Percentiles rank a stretch among this genome's conserved stretches.
Conservation (phyloP, 805 yeast genomes). For the Limtongozyma cylindracea region DNA sequence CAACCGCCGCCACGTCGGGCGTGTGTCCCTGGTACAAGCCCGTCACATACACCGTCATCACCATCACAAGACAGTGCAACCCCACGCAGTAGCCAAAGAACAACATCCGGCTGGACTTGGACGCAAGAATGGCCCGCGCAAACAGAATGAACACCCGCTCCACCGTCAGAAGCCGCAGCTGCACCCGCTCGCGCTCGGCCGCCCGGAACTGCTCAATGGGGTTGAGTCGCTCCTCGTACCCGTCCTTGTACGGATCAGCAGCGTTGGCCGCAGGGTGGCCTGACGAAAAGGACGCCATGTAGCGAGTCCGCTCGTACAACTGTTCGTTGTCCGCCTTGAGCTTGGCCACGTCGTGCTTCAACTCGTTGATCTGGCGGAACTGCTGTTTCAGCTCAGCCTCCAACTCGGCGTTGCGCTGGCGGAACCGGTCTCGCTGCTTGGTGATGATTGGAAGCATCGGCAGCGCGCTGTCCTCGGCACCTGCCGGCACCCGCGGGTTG, state of each 20-base stretch:
- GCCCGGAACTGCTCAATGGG: slow-evolving; percentile 68
- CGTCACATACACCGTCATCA: slow-evolving; percentile 23
- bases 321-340: slow-evolving; percentile 55
- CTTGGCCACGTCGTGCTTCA: slow-evolving; percentile 34
- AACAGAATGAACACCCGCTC: slow-evolving; percentile 57
- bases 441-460: slow-evolving; percentile 68
- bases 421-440: slow-evolving; percentile 85
- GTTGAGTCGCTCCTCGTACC: slow-evolving; percentile 55
- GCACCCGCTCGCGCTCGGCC: slow-evolving; percentile 51
- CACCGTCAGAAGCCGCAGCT: slow-evolving; percentile 44
- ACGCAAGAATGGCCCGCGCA: slow-evolving; percentile 54
- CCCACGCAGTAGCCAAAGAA: slow-evolving; percentile 54
- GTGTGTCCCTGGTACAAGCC: too few species aligned
- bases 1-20: too few species aligned
- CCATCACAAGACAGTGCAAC: slow-evolving; percentile 49
- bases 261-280: slow-evolving; percentile 5
- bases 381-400: slow-evolving; percentile 58
- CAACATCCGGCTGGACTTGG: slow-evolving; percentile 42
- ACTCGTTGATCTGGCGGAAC: slow-evolving; percentile 22
- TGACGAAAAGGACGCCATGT: slow-evolving; percentile 24
- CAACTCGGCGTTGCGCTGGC: slow-evolving; percentile 57
- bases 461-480: slow-evolving; percentile 5
- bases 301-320: slow-evolving; percentile 55
- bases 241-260: slow-evolving; percentile 24
- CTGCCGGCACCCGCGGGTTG: slow-evolving; percentile 6